Conservation (phyloP, 1,139 yeast species). For the Pichia norvegensis region DNA sequence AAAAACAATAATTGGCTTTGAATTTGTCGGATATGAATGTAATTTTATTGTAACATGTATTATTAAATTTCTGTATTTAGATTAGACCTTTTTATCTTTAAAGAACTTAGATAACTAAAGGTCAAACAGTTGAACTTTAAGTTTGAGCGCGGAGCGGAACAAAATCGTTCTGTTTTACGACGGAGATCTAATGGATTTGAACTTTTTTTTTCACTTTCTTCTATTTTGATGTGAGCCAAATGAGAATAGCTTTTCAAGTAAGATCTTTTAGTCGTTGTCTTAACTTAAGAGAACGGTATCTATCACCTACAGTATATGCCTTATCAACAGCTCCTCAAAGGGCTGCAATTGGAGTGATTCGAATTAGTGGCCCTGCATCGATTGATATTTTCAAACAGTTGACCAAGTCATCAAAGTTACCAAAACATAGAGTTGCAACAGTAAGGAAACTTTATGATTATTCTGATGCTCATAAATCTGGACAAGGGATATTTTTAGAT, state of each 20-base stretch:
- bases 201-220: too few relatives aligned
- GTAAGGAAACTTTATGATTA: conserved; percentile 43
- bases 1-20: background rate
- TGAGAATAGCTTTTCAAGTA: background rate
- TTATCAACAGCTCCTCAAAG: conserved; percentile 75
- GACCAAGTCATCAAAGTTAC: conserved; percentile 35
- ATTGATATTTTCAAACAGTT: conserved; percentile 37
- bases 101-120: too few relatives aligned
- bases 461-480: conserved; percentile 23
- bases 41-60: too few relatives aligned
- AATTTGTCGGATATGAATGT: background rate
- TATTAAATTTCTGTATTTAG: too few relatives aligned
- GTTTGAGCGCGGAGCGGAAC: too few relatives aligned
- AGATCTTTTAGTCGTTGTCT: background rate
- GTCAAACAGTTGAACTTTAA: too few relatives aligned
- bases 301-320: conserved; percentile 64
- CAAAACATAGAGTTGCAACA: conserved; percentile 47
- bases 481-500: conserved; percentile 44
- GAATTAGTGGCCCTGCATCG: conserved; percentile 72
- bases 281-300: background rate
- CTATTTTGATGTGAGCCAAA: too few relatives aligned
- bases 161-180: too few relatives aligned
- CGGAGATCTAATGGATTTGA: background rate
- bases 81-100: too few relatives aligned
- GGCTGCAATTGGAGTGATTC: conserved; percentile 80